A percentile compares a stretch with the other conserved stretches of the same genome.
Conservation (phyloP, 441 rosid species). For the Erysimum pusillum region DNA sequence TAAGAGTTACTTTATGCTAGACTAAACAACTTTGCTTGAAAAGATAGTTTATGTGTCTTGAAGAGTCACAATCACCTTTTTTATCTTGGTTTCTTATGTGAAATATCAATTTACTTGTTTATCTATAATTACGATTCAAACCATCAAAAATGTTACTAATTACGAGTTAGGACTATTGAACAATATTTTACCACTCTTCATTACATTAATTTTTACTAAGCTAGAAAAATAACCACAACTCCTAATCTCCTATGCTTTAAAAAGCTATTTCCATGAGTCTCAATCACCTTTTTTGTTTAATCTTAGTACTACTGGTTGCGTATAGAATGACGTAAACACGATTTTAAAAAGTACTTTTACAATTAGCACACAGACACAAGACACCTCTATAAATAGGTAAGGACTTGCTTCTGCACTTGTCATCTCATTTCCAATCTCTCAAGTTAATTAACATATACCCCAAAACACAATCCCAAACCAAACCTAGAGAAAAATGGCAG, state of each 20-base stretch:
- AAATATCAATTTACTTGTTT: neutral
- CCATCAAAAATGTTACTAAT: slow-evolving; percentile 11
- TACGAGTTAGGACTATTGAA: neutral
- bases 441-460: neutral
- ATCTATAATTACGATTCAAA: neutral
- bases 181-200: neutral
- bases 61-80: neutral
- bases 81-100: neutral
- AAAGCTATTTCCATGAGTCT: too few species aligned
- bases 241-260: too few species aligned
- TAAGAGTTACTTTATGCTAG: too few species aligned
- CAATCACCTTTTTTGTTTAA: too few species aligned
- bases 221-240: too few species aligned
- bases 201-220: too few species aligned
- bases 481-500: neutral
- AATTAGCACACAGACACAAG: neutral
- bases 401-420: neutral
- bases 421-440: slow-evolving; percentile 2
- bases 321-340: neutral
- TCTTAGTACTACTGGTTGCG: too few species aligned
- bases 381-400: neutral
- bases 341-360: neutral
- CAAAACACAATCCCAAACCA: neutral
- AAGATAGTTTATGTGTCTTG: neutral
- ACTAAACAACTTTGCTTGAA: too few species aligned